Base-by-base conservation (phyloP, 805 yeast species). In the Metschnikowia shivogae region DNA sequence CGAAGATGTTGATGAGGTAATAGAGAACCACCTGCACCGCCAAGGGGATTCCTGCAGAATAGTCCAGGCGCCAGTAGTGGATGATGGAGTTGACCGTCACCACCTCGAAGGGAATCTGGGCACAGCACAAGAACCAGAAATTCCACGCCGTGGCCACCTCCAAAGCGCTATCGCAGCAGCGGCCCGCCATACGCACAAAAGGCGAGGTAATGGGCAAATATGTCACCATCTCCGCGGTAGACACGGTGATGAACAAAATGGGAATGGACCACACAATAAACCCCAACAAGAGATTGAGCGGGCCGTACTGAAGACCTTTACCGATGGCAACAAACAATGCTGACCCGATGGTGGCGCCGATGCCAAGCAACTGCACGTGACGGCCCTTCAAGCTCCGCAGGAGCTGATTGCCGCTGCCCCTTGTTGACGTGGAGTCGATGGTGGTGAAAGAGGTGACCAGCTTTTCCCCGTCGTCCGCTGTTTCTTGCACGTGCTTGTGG, bases 261-360 rank as follows among this genome's bases (percentile, higher is more conserved):
- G 90, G 84, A 27, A 84, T 58, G 50, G 86, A 82, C 87, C 92
- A 85, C 12, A 82, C 45, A 1, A 78, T 60, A 58, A 84, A 86
- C 0, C 82, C 82, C 4, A 86, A 58, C n/a, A 87, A 63, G 37
- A 86, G 65, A 36, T 78, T 78, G 5, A 78, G 84, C 0, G 92
- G 84, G 1, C 95, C 95, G 36, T 74, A 70, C 27, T 74, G 69
- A 27, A 87, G 64, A 0, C 81, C 85, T 39, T 71, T 64, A 11
- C 89, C 89, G 45, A 84, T 82, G 22, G 87, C 77, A 5, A 85
- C 89, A 53, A 86, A 86, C 6, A 86, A 66, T 7, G 86, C 92
- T 1, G 92, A 83, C 33, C 95, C 95, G 52, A 86, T 84, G 33
- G 88, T 83, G 42, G 92, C 93, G 14, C 92, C 89, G 20, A 87